Evolutionary conservation across 2,329 filamentous ascomycete genomes (phyloP), one percentile per base, ranked within the genome.

Genomic region (Ophiosphaerella narmari): DNA sequence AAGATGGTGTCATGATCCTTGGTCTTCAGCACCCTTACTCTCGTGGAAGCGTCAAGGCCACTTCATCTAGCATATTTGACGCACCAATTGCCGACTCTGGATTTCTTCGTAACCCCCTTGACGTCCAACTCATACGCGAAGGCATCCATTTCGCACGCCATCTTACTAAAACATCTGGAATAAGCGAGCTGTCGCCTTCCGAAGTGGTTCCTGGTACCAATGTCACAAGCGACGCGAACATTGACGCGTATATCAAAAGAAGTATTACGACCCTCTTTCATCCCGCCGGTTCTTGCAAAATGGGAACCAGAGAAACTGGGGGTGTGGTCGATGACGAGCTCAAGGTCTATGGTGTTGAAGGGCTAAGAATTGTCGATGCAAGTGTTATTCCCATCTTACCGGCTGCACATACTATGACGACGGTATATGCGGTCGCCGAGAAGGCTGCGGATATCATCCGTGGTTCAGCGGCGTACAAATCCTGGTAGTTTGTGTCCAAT

Each of bases 251-350:
- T 29, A 49, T 68, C 23, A 58, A 41, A 43, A 46, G 42, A 18
- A 38, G 40, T 40, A 56, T 47, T 24, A 40, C 50, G 9, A 63
- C 61, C 13, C 11, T 65, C n/a, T 65, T 39, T 36, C 67, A 71
- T 39, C 65, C 67, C 8, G 57, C 57, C 7, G 66, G 68, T 7
- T 63, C 48, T 3, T 58, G 56, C 24, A 60, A 63, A 41, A 63
- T 71, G 63, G 56, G 66, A 13, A 54, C 63, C 7, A 55, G 46
- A 7, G 59, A 66, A 6, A 35, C 57, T 3, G 67, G 67, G 2
- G 68, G 66, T 39, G 66, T 70, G 3, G 68, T 71, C 0, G 60
- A 67, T 37, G 44, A 32, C 3, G 36, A 56, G 12, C 43, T 71
- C 21, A 61, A 44, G 37, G 67, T 71, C 5, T 64, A 68, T 26